Base-by-base conservation (phyloP, 192 early-diverging fungal genomes). In the Coemansia sp. region DNA sequence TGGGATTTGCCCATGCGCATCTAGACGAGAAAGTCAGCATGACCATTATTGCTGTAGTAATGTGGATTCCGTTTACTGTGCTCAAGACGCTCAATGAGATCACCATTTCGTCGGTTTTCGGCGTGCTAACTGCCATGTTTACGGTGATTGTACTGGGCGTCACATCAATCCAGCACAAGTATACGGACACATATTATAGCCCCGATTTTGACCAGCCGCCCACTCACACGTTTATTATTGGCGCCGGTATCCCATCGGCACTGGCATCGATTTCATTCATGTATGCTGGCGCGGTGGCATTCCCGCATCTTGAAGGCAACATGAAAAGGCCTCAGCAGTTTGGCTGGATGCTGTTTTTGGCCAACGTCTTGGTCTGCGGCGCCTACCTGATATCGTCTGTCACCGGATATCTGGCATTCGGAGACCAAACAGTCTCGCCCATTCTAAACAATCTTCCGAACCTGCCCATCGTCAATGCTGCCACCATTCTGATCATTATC, bases 81-180 rank as follows among this genome's bases (percentile, higher is more conserved):
- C 85, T 90, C 59, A 90, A 88, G 67, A 84, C 87, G 18, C 69
- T 93, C 42, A 87, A 85, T 48, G 92, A 93, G 56, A 85, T 91
- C 20, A 87, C 86, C 17, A 62, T 91, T 17, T 80, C 90, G 44
- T 88, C 89, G 2, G 68, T 91, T 8, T 69, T 91, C 51, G 83
- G 87, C 5, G 86, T 93, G 37, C 53, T 81, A 11, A 86, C 87
- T 11, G 87, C 89, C 12, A 69, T 90, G 28, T 80, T 72, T 21
- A 64, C 68, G 0, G 85, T 88, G 38, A 67, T 88, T 14, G 66
- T 73, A 40, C 42, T 72, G 20, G 76, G 51, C 12, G 65, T 64
- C 23, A 68, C 60, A 8, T 50, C 76, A 47, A 20, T 79, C 32
- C 43, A 65, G 56, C 48, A 79, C 63, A 42, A 23, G 43, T 76